Evolutionary conservation across 2,329 filamentous ascomycete species (phyloP).

Genomic region (Daldinia eschscholtzii): DNA sequence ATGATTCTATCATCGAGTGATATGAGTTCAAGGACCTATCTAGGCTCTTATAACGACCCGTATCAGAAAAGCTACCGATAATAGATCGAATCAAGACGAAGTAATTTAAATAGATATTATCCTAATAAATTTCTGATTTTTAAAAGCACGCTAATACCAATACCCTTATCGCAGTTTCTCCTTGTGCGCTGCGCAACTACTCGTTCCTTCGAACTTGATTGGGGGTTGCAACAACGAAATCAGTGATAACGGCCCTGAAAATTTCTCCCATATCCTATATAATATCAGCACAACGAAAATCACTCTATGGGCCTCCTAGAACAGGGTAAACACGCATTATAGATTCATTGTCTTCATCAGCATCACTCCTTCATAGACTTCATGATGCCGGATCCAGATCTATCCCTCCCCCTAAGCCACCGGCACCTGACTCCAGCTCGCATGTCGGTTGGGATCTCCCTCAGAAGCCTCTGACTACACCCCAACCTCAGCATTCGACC

Average conservation of each 20-base stretch:
- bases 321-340: background rate
- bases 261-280: background rate
- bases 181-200: too few species aligned
- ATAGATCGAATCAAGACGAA: background rate
- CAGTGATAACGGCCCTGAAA: background rate
- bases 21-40: background rate
- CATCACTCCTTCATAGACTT: background rate
- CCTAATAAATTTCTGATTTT: background rate
- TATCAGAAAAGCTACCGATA: background rate
- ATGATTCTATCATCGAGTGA: background rate
- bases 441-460: background rate
- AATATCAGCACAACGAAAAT: background rate
- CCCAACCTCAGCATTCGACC: background rate
- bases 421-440: background rate
- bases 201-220: background rate
- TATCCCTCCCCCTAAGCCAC: constrained; percentile 2
- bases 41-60: background rate
- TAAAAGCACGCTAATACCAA: background rate
- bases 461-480: background rate
- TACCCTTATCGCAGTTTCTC: background rate
- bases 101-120: background rate
- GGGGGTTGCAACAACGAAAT: background rate
- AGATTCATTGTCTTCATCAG: background rate
- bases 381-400: background rate
- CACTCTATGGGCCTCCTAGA: background rate